Evolutionary conservation across 148 eudicot species (phyloP).

Genomic region (Silene latifolia): DNA sequence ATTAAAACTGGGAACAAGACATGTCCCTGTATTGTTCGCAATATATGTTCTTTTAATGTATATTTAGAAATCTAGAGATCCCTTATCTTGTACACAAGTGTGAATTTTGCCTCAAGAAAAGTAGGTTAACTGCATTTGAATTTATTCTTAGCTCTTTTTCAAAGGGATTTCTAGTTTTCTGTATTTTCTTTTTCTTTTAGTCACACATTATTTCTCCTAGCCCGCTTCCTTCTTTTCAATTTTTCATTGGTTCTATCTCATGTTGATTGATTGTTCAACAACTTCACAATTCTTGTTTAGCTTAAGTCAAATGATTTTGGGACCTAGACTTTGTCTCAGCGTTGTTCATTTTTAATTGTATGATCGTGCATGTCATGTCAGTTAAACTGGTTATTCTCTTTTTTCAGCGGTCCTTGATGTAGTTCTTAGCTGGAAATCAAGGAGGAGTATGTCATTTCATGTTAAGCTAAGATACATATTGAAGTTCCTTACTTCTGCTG

Average conservation of each 20-base stretch:
- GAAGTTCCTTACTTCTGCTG: constrained; percentile 87
- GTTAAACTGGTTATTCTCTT: constrained; percentile 10
- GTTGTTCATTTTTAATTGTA: not conserved
- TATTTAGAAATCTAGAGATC: not conserved
- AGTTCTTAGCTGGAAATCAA: constrained; percentile 84
- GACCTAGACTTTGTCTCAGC: not conserved
- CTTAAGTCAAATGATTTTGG: not conserved
- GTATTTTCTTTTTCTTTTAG: not conserved
- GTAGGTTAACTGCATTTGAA: not conserved
- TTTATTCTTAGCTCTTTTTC: not conserved
- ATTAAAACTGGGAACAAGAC: not conserved
- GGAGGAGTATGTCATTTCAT: constrained; percentile 80
- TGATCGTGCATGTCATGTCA: not conserved
- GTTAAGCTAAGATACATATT: constrained; percentile 87
- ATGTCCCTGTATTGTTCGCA: not conserved
- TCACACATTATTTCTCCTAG: not conserved
- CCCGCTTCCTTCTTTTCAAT: not conserved
- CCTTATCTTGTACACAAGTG: too few relatives aligned
- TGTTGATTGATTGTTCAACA: not conserved
- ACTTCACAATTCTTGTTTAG: not conserved
- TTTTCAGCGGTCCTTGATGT: constrained; percentile 86
- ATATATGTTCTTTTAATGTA: not conserved
- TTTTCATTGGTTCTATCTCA: not conserved
- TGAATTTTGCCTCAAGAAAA: not conserved
- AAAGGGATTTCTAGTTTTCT: not conserved